Evolutionary conservation across 495 filamentous ascomycete genomes (phyloP), one percentile per base, ranked within the genome.

Genomic region (Penicillium silybi): DNA sequence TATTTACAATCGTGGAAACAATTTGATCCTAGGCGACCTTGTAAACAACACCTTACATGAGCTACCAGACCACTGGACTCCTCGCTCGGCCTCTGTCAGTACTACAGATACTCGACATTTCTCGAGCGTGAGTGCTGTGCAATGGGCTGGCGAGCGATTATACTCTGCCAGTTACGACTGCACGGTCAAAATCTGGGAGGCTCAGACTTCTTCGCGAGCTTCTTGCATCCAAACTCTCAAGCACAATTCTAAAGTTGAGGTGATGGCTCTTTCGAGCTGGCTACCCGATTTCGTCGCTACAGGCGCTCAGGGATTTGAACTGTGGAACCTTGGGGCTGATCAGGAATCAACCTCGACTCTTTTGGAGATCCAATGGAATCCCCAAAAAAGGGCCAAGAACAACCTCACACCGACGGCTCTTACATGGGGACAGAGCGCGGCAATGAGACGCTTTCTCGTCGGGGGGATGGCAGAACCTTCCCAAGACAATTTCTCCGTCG

Each of bases 131-230:
- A 84, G 85, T 2, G 78, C 81, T n/a, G 81, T 89, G 3, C 80
- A 85, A 37, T 95, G 90, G 70, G 85, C 84, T 29, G 80, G 79
- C 18, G 63, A 76, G 4, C 69, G 69, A 4, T 74, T 91, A 0
- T 95, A 85, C 54, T 91, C 90, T 0, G 85, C 85, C 0, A 88
- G 90, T 22, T 95, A 89, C 57, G 93, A 98, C 54, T 70, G 81
- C 6, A 86, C 82, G 0, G 85, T 93, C 19, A 90, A 90, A 48
- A 65, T 90, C 8, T 97, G 91, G 89, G 71, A 81, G 47, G 68
- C 79, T 0, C 34, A 29, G 17, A 48, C 70, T 4, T 26, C 40
- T 64, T 62, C 26, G 35, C 62, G 19, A 61, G 63, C 61, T 2
- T 59, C 48, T 18, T 78, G 72, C 47, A 44, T 73, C 6, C 75